A percentile compares a stretch with the other conserved stretches of the same genome.
Conservation (phyloP, 352 stramenopile species). For the Lagenidium sp. region DNA sequence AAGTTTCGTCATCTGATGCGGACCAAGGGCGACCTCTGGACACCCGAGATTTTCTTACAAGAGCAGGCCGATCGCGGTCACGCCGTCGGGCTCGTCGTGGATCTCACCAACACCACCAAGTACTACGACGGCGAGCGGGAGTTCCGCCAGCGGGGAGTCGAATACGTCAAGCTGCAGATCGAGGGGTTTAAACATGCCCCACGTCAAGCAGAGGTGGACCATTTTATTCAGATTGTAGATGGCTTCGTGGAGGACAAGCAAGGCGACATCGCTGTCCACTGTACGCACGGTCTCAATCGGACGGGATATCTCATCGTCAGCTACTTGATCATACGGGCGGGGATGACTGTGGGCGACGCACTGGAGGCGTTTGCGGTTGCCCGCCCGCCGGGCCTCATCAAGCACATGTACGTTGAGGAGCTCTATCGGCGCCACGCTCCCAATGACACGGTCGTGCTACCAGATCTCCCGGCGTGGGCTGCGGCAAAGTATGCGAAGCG, state of each 20-base stretch:
- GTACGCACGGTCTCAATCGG: constrained; percentile 71
- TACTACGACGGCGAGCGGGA: constrained; percentile 62
- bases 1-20: constrained; percentile 45
- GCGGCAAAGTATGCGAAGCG: constrained; percentile 51
- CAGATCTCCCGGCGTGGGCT: constrained; percentile 53
- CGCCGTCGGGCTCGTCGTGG: constrained; percentile 60
- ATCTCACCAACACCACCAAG: constrained; percentile 80
- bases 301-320: constrained; percentile 69
- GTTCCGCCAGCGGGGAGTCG: constrained; percentile 31
- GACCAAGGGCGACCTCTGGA: constrained; percentile 38
- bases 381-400: constrained; percentile 67
- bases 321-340: constrained; percentile 55
- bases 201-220: constrained; percentile 27
- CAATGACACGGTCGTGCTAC: constrained; percentile 31
- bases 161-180: constrained; percentile 76
- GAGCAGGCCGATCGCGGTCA: constrained; percentile 21
- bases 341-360: constrained; percentile 39
- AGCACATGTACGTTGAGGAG: constrained; percentile 77
- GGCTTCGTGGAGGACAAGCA: constrained; percentile 35
- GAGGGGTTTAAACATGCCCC: constrained; percentile 61
- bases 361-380: constrained; percentile 53
- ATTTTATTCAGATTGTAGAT: constrained; percentile 60
- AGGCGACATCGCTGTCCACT: constrained; percentile 65
- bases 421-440: constrained; percentile 42
- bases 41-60: constrained; percentile 38